Evolutionary conservation across 2,329 filamentous ascomycete genomes (phyloP), one percentile per base, ranked within the genome.

Genomic region (Paracamarosporium sp.): DNA sequence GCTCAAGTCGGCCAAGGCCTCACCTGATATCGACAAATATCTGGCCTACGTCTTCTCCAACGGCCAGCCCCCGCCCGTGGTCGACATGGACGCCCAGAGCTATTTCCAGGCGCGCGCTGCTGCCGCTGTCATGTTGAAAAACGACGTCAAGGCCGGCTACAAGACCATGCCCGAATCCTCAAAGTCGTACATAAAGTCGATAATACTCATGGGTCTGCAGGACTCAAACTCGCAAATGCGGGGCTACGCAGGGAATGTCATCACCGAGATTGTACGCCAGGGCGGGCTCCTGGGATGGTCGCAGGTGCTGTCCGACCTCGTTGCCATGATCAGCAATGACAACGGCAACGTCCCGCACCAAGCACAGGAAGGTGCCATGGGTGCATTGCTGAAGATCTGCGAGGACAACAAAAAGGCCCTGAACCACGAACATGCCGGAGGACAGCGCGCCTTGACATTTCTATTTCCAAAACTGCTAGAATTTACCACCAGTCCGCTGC

Each of bases 11-110:
- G 95, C 94, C 60, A 96, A 92, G 76, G 81, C 84, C 51, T 95
- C 91, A 11, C 93, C 93, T 47, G 94, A 98, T 76, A 91, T 97
- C 82, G 94, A 96, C 82, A 98, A 98, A 80, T 99, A 99, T 78
- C 88, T 99, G 43, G 91, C 92, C 67, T 97, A 91, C 78, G 86
- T 99, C 61, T 92, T 96, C 78, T 92, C 91, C 59, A 92, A 86
- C 68, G 76, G 86, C 55, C 83, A 88, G 62, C 81, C 80, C 53
- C 86, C 90, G 45, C 78, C 82, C 55, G 87, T 82, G 62, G 81
- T 91, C 72, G 81, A 82, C 66, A 85, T 86, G 67, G 85, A 83
- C 51, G 71, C 82, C 65, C 72, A 84, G 63, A 82, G 91, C 73
- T 89, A 92, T 80, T 86, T 90, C 75, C 81, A 92, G 50, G 89